These are phyloP conservation scores for Ogataea philodendri DNA, from an alignment of 805 yeast genomes.

Conservation along the genomic window DNA sequence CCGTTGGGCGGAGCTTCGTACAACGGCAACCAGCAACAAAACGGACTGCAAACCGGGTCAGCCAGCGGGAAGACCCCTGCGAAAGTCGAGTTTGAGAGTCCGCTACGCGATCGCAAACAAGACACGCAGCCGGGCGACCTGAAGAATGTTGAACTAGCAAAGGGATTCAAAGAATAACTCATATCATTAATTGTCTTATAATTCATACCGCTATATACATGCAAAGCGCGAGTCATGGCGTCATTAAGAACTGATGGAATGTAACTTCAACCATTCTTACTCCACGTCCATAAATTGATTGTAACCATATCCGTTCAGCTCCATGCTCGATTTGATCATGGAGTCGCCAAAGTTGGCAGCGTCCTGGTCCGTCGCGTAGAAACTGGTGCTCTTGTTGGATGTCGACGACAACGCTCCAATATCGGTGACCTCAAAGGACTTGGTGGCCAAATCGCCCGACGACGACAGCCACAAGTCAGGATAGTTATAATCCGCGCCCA, in stretches of 20 bases:
- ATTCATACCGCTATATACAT: conserved; percentile 1
- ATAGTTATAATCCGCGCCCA: not conserved
- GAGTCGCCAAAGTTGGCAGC: not conserved
- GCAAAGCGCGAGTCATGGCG: conserved; percentile 1
- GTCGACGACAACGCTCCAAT: not conserved
- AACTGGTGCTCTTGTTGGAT: conserved; percentile 1
- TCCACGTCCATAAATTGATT: conserved; percentile 6
- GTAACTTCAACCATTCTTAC: not conserved
- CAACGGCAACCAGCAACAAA: conserved; percentile 17
- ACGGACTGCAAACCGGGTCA: conserved; percentile 33
- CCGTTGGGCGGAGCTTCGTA: conserved; percentile 31
- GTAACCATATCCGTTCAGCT: not conserved
- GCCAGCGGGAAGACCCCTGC: conserved; percentile 13
- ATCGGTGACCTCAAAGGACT: conserved; percentile 1
- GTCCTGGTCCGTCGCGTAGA: conserved; percentile 1
- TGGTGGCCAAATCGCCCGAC: not conserved
- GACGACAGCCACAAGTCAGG: conserved; percentile 6
- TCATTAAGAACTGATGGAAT: conserved; percentile 4
- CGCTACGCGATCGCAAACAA: conserved; percentile 26
- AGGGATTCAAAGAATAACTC: conserved; percentile 42
- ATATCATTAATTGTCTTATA: conserved; percentile 5
- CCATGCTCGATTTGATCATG: not conserved
- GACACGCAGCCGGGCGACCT: conserved; percentile 39
- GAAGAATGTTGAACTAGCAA: conserved; percentile 46
- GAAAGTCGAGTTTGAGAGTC: conserved; percentile 31